Conservation (phyloP, 139 green algal genomes). For the Chlamydomonas sp. region DNA sequence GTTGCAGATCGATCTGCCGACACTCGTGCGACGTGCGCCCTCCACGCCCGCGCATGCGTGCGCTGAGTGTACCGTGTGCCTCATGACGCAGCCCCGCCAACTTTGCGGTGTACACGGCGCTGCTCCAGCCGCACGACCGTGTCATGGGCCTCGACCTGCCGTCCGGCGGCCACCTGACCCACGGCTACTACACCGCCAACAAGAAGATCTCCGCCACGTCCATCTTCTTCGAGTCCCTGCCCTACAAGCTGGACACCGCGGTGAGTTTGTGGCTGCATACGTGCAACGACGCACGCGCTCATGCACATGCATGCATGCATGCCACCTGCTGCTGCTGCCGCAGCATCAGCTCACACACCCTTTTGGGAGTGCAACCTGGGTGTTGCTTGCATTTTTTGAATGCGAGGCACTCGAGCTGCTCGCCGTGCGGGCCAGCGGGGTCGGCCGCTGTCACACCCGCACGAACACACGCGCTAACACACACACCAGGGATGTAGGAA, state of each 20-base stretch:
- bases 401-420: no score
- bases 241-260: conserved; percentile 85
- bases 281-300: neutral
- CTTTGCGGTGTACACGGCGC: conserved; percentile 96
- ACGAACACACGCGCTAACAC: no score
- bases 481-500: no score
- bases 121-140: conserved; percentile 94
- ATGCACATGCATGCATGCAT: neutral
- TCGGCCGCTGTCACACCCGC: no score
- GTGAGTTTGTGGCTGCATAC: conserved; percentile 27
- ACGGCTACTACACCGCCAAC: conserved; percentile 91
- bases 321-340: neutral
- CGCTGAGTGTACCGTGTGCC: no score
- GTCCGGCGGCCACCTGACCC: conserved; percentile 91
- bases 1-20: no score
- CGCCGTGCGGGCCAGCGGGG: no score
- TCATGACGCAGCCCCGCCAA: conserved; percentile 91
- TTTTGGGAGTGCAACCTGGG: no score
- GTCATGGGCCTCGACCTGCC: conserved; percentile 98
- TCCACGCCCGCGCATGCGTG: neutral
- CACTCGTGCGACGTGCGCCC: no score
- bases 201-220: conserved; percentile 96
- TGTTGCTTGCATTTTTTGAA: no score
- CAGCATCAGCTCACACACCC: neutral
- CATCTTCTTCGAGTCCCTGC: conserved; percentile 94